These are phyloP conservation scores for Aspergillus texensis DNA, from an alignment of 2,329 filamentous ascomycete species.

Conservation along the genomic window DNA sequence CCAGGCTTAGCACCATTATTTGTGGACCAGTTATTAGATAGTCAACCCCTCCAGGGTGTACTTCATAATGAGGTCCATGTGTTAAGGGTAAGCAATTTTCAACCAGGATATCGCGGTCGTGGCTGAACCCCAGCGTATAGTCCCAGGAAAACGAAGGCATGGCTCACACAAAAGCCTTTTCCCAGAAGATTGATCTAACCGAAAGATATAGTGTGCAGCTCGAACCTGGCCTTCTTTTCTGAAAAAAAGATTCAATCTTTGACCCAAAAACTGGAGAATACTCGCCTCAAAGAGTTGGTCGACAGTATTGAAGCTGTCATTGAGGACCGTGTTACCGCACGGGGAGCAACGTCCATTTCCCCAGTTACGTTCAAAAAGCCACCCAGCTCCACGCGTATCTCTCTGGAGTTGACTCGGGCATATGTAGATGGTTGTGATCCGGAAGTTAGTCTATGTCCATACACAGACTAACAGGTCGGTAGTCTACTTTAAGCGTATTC, in stretches of 20 bases:
- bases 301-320: neutral
- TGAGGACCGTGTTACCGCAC: neutral
- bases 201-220: neutral
- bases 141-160: neutral
- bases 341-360: neutral
- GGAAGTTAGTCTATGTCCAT: no score
- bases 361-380: slow-evolving; percentile 1
- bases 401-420: neutral
- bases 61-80: no score
- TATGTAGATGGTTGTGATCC: neutral
- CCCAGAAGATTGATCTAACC: neutral
- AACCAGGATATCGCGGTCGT: no score
- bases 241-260: neutral
- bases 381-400: neutral
- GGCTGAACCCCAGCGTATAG: neutral
- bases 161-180: neutral
- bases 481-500: slow-evolving; percentile 45
- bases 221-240: neutral
- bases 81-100: neutral
- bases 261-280: neutral
- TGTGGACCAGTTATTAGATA: neutral
- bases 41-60: neutral
- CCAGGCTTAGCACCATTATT: neutral
- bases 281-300: neutral
- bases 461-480: neutral